phyloP scores from a whole-genome alignment of 2,329 filamentous ascomycete species.

The Beauveria medogensis region DNA sequence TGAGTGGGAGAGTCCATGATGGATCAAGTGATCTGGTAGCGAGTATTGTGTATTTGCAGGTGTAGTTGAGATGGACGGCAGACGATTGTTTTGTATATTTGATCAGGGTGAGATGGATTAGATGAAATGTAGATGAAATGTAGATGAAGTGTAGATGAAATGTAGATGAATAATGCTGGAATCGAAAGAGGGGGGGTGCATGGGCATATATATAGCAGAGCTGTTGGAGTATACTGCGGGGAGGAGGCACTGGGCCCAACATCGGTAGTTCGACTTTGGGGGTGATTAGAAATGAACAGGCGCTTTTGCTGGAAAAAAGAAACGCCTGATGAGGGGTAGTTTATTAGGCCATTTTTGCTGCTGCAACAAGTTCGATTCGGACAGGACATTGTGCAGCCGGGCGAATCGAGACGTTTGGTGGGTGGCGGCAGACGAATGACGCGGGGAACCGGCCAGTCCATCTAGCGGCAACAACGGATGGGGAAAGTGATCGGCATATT shows the following conservation, averaged over 20 bases:
- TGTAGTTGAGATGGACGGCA: not conserved
- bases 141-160: not conserved
- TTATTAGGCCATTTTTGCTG: not conserved
- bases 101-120: not conserved
- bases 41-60: not conserved
- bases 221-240: not conserved
- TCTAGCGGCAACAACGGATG: not conserved
- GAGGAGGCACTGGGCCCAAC: not conserved
- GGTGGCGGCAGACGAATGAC: not conserved
- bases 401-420: not conserved
- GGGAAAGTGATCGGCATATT: too few relatives aligned
- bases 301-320: not conserved
- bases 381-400: not conserved
- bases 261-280: not conserved
- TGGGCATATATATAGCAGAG: not conserved
- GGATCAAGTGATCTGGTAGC: not conserved
- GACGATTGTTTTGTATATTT: not conserved
- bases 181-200: not conserved
- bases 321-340: not conserved
- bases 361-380: not conserved
- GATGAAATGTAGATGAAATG: not conserved
- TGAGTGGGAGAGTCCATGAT: constrained; percentile 1
- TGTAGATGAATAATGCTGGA: not conserved
- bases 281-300: not conserved
- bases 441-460: constrained; percentile 1